Base-by-base conservation (phyloP, 345 rosid species). In the Physaria fendleri region DNA sequence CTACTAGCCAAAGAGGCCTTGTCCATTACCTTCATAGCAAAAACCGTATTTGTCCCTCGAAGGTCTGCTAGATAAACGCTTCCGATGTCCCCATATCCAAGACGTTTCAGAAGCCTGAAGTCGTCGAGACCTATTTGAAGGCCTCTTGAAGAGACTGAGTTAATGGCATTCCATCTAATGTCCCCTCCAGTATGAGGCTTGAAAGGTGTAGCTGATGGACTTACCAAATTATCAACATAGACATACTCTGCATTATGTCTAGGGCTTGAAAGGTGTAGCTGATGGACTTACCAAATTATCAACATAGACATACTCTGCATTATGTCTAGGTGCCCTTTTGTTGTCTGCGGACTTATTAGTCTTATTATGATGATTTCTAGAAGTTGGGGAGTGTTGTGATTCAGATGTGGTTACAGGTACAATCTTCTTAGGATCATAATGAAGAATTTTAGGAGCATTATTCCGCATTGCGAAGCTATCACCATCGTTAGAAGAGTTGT, bases 111-210 rank as follows among this genome's bases (percentile, higher is more conserved):
- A 48, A 90, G 89, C 65, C 94, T 74, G 57, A 90, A 87, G 64
- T 82, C 76, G 74, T 78, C 82, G 1, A 85, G 73, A 20, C 94
- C 87, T 21, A 90, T 79, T 29, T 77, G 72, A 21, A 71, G 27
- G 0, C 84, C 81, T 74, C 63, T 82, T 8, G 82, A 47, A 51
- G 23, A 48, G 35, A 76, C 64, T n/a, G 59, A 27, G 52, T 85
- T 83, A 41, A 90, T 75, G 47, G 96, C 94, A 32, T 90, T 96
- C 97, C 96, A 90, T 56, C 89, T 69, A 17, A 72, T 76, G 21
- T 90, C 96, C 7, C 96, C 96, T 10, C 96, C 97, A 0, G 97
- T 87, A 65, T 90, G 97, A 34, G 97, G 97, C 78, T 75, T 85
- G 20, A 79, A 72, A 6, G 82, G 81, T 20, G 58, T 64, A 13